These are phyloP conservation scores for Grosmannia clavigera DNA, from an alignment of 2,329 filamentous ascomycete species.

Conservation along the genomic window DNA sequence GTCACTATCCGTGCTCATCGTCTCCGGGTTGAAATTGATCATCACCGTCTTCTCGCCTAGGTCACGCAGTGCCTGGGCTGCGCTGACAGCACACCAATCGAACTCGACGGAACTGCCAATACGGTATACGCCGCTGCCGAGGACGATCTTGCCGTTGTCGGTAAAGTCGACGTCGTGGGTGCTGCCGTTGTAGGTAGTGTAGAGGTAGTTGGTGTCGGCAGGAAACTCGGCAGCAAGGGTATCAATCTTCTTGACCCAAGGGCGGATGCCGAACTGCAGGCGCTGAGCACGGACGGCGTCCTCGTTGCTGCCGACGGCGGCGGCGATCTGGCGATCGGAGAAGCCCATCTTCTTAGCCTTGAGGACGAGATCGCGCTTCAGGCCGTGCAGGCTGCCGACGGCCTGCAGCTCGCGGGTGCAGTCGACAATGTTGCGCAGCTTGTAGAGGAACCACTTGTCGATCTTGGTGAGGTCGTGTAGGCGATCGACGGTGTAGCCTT, in stretches of 20 bases:
- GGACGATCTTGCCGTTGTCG: constrained; percentile 77
- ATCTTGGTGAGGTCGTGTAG: constrained; percentile 95
- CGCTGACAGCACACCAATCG: constrained; percentile 94
- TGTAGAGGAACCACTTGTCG: constrained; percentile 98
- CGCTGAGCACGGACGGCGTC: constrained; percentile 78
- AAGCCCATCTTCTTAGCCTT: constrained; percentile 97
- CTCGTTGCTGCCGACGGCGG: constrained; percentile 73
- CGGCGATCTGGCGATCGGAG: constrained; percentile 89
- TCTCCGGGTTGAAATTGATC: constrained; percentile 90
- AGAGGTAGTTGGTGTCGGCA: constrained; percentile 87
- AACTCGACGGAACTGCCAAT: constrained; percentile 98
- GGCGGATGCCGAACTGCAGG: constrained; percentile 76
- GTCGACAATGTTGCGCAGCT: constrained; percentile 94
- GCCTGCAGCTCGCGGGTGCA: constrained; percentile 77
- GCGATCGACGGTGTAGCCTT: constrained; percentile 84
- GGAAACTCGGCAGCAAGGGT: constrained; percentile 95
- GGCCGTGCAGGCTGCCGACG: constrained; percentile 65
- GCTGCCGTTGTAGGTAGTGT: constrained; percentile 95
- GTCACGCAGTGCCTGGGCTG: constrained; percentile 66
- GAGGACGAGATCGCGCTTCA: constrained; percentile 79
- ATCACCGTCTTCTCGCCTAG: constrained; percentile 97
- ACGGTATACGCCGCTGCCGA: constrained; percentile 92
- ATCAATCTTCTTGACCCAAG: constrained; percentile 98
- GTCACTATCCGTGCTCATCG: constrained; percentile 74
- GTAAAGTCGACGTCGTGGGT: constrained; percentile 90